Base-by-base conservation (phyloP, 1,139 yeast species). In the Saccharomyces hybrid region DNA sequence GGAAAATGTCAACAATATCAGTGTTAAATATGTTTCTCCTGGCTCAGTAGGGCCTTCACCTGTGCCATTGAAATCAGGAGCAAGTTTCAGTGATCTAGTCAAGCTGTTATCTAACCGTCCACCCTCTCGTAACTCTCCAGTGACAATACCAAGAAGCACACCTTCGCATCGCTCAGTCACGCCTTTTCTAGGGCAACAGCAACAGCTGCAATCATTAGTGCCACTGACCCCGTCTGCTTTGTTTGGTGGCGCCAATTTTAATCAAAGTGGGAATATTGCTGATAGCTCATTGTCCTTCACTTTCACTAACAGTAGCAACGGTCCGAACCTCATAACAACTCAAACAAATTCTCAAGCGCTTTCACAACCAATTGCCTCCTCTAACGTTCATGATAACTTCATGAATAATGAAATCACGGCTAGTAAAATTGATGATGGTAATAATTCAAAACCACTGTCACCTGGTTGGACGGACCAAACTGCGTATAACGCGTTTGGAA, bases 381-480 rank as follows among this genome's bases (percentile, higher is more conserved):
- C 44, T 20, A 38, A 20, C 5, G 9, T 9, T 23, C 23, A 5
- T 9, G 6, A 3, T 6, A 38, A 38, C 20, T 16, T 20, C 4
- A 38, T 5, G 13, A 38, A 38, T 20, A 20, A 9, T 20, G n/a
- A 38, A 20, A 11, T 38, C 13, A 20, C 23, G 9, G 20, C 25
- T 8, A 16, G 26, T 20, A 38, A 16, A 5, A 7, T 38, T 38
- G 44, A 38, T 16, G 44, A 38, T 20, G 44, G 16, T 16, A 11
- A 38, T 20, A 20, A 38, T 38, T 38, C 44, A 38, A 38, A 38
- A 30, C 50, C 49, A 2, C 20, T 51, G 3, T 27, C 54, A 6
- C 53, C 57, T 7, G 49, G 46, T 11, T 65, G 61, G 67, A 59
- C 54, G 46, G 66, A 55, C 51, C 63, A 56, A 52, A 59, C 58